Conservation (phyloP, 1,284 basidiomycete genomes). For the Termitomyces sp. region DNA sequence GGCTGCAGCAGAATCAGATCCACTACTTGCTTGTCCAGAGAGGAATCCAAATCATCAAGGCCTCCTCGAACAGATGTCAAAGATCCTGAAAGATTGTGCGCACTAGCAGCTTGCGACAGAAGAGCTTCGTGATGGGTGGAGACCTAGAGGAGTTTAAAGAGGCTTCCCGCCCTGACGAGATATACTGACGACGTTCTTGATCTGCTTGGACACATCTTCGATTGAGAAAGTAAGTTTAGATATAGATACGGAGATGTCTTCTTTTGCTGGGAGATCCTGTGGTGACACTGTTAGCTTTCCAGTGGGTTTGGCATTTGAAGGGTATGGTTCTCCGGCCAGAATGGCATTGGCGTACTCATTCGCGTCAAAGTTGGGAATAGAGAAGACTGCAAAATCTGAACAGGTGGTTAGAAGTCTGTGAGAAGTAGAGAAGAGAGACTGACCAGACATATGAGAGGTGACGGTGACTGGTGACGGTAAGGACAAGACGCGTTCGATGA, state of each 20-base stretch:
- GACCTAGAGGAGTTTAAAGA: constrained; percentile 36
- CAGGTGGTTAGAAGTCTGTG: background rate
- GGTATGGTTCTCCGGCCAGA: constrained; percentile 74
- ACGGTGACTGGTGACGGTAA: too few species aligned
- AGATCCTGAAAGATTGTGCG: constrained; percentile 59
- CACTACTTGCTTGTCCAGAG: constrained; percentile 58
- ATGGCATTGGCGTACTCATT: constrained; percentile 88
- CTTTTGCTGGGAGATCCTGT: constrained; percentile 60
- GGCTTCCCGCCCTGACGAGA: background rate
- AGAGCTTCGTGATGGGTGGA: constrained; percentile 70
- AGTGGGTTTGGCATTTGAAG: constrained; percentile 30
- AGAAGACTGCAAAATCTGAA: constrained; percentile 66
- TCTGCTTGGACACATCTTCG: constrained; percentile 85
- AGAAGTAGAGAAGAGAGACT: constrained; percentile 1
- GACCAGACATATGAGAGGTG: constrained; percentile 6
- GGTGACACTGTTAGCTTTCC: constrained; percentile 25
- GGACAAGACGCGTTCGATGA: constrained; percentile 9
- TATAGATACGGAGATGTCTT: constrained; percentile 83
- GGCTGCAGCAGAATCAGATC: constrained; percentile 15
- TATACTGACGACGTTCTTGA: constrained; percentile 69
- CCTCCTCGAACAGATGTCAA: constrained; percentile 59
- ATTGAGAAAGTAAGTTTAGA: constrained; percentile 79
- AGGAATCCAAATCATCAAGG: constrained; percentile 60
- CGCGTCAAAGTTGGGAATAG: constrained; percentile 69
- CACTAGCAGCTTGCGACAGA: constrained; percentile 65